A percentile compares a stretch with the other conserved stretches of the same genome.
Evolutionary conservation across 1,284 basidiomycete species (phyloP).

Genomic region (Limonomyces culmigenus): DNA sequence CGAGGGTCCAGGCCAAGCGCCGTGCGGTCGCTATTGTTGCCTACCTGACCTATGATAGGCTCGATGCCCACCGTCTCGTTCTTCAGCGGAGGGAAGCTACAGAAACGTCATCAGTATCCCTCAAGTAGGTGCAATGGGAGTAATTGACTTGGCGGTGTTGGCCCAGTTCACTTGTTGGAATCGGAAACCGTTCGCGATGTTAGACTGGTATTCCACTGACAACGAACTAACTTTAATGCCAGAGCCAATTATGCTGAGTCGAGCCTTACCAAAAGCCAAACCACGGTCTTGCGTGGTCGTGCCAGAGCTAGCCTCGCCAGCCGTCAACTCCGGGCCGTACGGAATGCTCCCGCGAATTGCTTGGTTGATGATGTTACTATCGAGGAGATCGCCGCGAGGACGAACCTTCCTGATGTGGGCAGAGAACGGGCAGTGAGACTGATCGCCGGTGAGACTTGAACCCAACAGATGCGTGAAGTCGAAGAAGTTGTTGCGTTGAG

Average conservation of each 20-base stretch:
- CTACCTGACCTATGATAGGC: conserved; percentile 26
- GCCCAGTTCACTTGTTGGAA: conserved; percentile 21
- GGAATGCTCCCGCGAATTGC: conserved; percentile 14
- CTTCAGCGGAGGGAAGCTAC: conserved; percentile 11
- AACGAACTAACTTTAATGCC: not conserved
- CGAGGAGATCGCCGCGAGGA: conserved; percentile 27
- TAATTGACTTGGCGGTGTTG: not conserved
- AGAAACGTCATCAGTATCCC: too few relatives aligned
- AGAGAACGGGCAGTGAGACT: conserved; percentile 27
- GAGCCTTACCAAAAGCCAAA: conserved; percentile 20
- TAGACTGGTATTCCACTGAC: conserved; percentile 24
- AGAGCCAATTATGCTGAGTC: not conserved
- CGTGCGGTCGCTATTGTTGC: conserved; percentile 11
- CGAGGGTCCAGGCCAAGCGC: conserved; percentile 24
- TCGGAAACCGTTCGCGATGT: conserved; percentile 26
- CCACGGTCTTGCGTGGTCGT: conserved; percentile 28
- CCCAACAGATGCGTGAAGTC: conserved; percentile 14
- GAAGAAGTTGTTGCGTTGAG: conserved; percentile 16
- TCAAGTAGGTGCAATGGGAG: too few relatives aligned
- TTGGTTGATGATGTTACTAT: conserved; percentile 8
- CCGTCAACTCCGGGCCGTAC: conserved; percentile 23
- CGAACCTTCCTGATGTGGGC: conserved; percentile 38
- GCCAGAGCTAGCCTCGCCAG: conserved; percentile 15
- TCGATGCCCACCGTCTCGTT: conserved; percentile 12
- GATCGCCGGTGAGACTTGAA: conserved; percentile 14